Percentiles rank a stretch among this genome's conserved stretches.
phyloP scores from a whole-genome alignment of 179 eudicot species.

The Dionaea muscipula region DNA sequence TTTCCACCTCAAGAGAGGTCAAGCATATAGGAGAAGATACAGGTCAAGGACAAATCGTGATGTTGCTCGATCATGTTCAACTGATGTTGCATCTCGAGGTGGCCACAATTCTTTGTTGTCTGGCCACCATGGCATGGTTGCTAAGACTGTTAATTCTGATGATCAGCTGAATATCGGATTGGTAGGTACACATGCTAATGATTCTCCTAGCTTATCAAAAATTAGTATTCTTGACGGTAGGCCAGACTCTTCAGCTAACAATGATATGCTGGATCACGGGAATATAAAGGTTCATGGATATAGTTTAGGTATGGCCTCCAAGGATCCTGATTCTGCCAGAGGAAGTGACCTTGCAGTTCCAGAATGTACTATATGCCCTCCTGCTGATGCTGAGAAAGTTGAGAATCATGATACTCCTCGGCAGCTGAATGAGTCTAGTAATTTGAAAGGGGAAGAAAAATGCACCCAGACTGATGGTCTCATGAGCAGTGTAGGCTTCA shows the following conservation, averaged over 20 bases:
- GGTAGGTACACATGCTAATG: constrained; percentile 30
- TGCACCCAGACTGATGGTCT: constrained; percentile 23
- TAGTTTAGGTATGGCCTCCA: constrained; percentile 22
- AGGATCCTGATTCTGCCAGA: constrained; percentile 20
- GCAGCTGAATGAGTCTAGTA: constrained; percentile 30
- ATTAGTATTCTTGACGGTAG: constrained; percentile 22
- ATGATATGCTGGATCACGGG: constrained; percentile 27
- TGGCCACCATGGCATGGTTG: constrained; percentile 27
- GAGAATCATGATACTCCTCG: constrained; percentile 27
- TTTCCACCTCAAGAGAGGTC: constrained; percentile 52
- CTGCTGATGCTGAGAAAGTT: constrained; percentile 20
- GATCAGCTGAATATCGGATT: constrained; percentile 32
- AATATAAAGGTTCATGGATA: constrained; percentile 18
- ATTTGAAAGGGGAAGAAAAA: constrained; percentile 23
- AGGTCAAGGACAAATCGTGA: constrained; percentile 70
- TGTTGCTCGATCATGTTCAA: constrained; percentile 53
- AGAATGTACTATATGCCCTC: constrained; percentile 24
- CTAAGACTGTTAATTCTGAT: constrained; percentile 27
- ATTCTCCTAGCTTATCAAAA: constrained; percentile 19
- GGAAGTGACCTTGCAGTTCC: constrained; percentile 26
- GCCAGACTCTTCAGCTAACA: constrained; percentile 18
- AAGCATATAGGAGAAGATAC: constrained; percentile 73
- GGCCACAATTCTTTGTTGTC: constrained; percentile 38
- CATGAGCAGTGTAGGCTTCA: constrained; percentile 16
- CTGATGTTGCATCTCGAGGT: constrained; percentile 35